Evolutionary conservation across 2,329 filamentous ascomycete genomes (phyloP), one percentile per base, ranked within the genome.

Genomic region (Daldinia sp.): DNA sequence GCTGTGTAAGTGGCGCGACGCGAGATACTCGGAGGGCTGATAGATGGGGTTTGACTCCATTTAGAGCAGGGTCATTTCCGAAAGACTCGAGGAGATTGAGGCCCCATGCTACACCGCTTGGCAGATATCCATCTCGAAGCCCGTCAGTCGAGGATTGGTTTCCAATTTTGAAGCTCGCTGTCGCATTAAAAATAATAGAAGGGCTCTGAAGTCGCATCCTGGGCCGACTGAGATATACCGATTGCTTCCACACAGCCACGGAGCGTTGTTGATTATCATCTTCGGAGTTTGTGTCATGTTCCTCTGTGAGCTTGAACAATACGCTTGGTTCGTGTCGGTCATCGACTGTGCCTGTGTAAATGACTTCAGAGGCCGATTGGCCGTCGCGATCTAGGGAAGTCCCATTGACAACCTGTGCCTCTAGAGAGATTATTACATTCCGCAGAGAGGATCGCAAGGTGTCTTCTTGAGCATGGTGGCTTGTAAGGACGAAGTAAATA

Each of bases 41-140:
- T 1, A 96, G 83, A 33, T 88, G 87, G 53, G 92, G 91, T 72
- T 85, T 85, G 28, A 88, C 81, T 39, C 89, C 88, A 15, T 81
- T 82, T 18, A 93, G 82, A 28, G 85, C 86, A 23, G 89, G 87
- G 75, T 94, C 92, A 68, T 83, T 84, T 59, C 86, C 85, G 68
- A 95, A 92, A 2, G 92, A 87, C 75, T 92, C 90, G 13, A 96
- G 86, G n/a, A 95, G 83, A 77, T 95, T 96, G 69, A 93, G 83
- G 1, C 91, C 90, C 6, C 90, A 86, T 0, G 92, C 89, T 28
- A 90, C 80, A 64, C 89, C 88, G 75, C 90, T 93, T 39, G 88
- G 87, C 35, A 95, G 84, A 75, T 93, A 93, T 59, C 91, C 89
- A 65, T 87, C 84, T 9, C 82, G 81, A 23, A 79, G 70, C 9